Conservation (phyloP, 2,329 filamentous ascomycete genomes). For the Dothideomycetidae sp. region DNA sequence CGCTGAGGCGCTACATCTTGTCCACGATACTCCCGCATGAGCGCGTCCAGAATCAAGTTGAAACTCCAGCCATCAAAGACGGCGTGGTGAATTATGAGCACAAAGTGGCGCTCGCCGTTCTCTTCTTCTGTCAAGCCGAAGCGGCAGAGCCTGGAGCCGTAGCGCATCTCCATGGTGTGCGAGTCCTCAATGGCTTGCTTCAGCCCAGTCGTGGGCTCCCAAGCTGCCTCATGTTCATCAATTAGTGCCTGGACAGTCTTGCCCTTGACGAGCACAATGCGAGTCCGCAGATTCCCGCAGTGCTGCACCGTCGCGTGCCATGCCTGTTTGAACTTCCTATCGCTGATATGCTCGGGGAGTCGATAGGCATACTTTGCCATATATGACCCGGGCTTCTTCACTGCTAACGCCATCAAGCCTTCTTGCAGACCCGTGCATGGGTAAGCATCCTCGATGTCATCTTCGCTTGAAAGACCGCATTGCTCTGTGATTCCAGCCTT, state of each 20-base stretch:
- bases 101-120: neutral
- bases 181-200: neutral
- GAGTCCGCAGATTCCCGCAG: neutral
- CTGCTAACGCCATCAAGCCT: constrained; percentile 63
- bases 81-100: constrained; percentile 2
- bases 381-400: constrained; percentile 32
- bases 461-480: neutral
- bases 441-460: constrained; percentile 54
- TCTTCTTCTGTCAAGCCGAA: neutral
- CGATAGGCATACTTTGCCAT: constrained; percentile 26
- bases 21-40: neutral
- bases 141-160: neutral
- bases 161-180: neutral
- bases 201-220: neutral
- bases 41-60: neutral
- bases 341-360: constrained; percentile 20
- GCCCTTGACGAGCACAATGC: neutral
- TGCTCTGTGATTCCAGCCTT: neutral
- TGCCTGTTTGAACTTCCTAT: constrained; percentile 23
- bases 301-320: neutral
- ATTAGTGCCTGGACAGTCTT: neutral
- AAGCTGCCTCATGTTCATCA: neutral
- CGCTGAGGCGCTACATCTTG: neutral
- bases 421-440: constrained; percentile 79
- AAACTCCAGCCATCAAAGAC: constrained; percentile 4